A percentile compares a stretch with the other conserved stretches of the same genome.
phyloP scores from a whole-genome alignment of 345 rosid genomes.

The Brassica napus region DNA sequence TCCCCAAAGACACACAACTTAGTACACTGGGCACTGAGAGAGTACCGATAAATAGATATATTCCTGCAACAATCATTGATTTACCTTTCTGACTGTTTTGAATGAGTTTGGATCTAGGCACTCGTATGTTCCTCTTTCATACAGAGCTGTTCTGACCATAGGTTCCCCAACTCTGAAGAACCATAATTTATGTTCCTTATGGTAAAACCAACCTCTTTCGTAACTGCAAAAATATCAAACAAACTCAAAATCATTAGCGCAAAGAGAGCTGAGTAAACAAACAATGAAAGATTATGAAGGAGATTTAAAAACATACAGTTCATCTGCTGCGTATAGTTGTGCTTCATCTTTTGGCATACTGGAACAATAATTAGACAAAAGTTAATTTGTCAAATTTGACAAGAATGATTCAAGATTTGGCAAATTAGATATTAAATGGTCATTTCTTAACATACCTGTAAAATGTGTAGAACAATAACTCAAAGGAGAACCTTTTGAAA shows the following conservation, averaged over 20 bases:
- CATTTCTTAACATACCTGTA: conserved; percentile 61
- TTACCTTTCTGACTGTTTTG: conserved; percentile 78
- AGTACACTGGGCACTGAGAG: not conserved
- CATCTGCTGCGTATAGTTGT: conserved; percentile 85
- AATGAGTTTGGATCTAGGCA: conserved; percentile 81
- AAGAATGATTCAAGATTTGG: not conserved
- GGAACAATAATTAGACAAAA: conserved; percentile 31
- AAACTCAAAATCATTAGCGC: not conserved
- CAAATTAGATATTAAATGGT: not conserved
- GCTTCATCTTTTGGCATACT: conserved; percentile 99
- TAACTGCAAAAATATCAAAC: conserved; percentile 52
- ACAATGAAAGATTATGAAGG: not conserved
- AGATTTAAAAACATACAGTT: conserved; percentile 66
- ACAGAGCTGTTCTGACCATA: conserved; percentile 63
- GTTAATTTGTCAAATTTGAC: not conserved
- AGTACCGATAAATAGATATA: not conserved
- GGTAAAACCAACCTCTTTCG: conserved; percentile 89
- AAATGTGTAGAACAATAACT: conserved; percentile 79
- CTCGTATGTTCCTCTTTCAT: conserved; percentile 88
- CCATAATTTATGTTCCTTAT: conserved; percentile 83
- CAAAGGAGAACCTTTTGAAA: conserved; percentile 70
- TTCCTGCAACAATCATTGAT: not conserved
- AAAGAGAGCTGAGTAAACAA: not conserved
- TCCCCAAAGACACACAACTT: not conserved
- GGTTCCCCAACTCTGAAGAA: conserved; percentile 84